Evolutionary conservation across 2,329 filamentous ascomycete species (phyloP).

Genomic region (Remersonia thermophila): DNA sequence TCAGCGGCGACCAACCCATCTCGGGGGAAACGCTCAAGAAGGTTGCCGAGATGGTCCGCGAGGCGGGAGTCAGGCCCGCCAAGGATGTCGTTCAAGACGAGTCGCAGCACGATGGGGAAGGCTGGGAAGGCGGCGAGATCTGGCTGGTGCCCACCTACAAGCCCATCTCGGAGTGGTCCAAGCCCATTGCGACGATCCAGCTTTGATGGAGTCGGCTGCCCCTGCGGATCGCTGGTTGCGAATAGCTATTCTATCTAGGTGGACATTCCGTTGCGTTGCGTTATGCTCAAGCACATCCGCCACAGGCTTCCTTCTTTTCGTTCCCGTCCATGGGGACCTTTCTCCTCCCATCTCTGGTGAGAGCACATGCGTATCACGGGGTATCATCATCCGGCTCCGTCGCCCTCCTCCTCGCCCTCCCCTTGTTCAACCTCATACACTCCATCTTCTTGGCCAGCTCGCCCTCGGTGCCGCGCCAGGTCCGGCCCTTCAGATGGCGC

Average conservation of each 20-base stretch:
- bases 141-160: conserved; percentile 23
- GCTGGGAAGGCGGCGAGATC: conserved; percentile 21
- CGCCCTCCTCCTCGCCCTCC: not conserved
- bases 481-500: conserved; percentile 38
- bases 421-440: conserved; percentile 13
- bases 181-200: conserved; percentile 19
- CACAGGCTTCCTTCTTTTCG: too few relatives aligned
- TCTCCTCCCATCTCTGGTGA: too few relatives aligned
- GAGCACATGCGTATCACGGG: too few relatives aligned
- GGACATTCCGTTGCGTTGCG: too few relatives aligned
- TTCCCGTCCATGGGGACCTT: too few relatives aligned
- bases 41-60: conserved; percentile 14
- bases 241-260: too few relatives aligned
- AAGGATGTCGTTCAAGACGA: not conserved
- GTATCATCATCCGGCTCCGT: too few relatives aligned
- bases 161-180: conserved; percentile 21
- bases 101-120: not conserved
- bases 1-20: conserved; percentile 18
- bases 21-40: conserved; percentile 15
- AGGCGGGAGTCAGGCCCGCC: conserved; percentile 14
- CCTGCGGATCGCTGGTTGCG: too few relatives aligned
- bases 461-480: conserved; percentile 32
- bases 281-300: too few relatives aligned
- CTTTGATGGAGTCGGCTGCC: too few relatives aligned
- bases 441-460: conserved; percentile 15